Conservation (phyloP, 1,284 basidiomycete species). For the Bjerkandera adusta region DNA sequence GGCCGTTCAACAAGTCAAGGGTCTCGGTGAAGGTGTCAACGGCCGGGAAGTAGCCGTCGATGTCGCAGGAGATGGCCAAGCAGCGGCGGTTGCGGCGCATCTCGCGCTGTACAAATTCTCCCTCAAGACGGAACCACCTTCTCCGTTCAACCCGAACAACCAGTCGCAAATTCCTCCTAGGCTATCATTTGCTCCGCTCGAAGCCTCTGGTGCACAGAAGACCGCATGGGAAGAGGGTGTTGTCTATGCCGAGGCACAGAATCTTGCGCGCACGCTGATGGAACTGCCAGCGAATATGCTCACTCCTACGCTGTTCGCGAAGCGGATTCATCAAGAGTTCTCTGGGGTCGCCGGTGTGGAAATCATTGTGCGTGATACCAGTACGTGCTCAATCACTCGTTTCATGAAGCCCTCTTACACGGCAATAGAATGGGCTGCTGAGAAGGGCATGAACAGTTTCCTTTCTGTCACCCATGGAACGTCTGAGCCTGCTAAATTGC, state of each 20-base stretch:
- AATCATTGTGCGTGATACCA: constrained; percentile 74
- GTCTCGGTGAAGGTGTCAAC: constrained; percentile 53
- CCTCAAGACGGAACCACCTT: constrained; percentile 69
- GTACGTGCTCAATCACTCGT: constrained; percentile 33
- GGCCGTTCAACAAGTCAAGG: constrained; percentile 63
- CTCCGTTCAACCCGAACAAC: constrained; percentile 54
- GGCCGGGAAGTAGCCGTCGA: constrained; percentile 53
- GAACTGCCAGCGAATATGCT: constrained; percentile 85
- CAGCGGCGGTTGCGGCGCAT: constrained; percentile 79
- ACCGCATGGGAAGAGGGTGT: constrained; percentile 71
- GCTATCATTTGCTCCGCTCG: constrained; percentile 44
- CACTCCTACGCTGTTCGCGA: constrained; percentile 79
- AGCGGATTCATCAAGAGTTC: constrained; percentile 71
- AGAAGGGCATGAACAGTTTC: constrained; percentile 87
- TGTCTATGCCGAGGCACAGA: constrained; percentile 78
- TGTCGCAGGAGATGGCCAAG: constrained; percentile 69
- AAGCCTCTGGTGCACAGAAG: constrained; percentile 27
- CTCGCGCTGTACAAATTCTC: constrained; percentile 74
- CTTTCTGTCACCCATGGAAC: constrained; percentile 86
- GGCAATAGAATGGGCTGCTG: constrained; percentile 68
- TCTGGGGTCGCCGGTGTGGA: constrained; percentile 66
- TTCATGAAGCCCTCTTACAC: constrained; percentile 3
- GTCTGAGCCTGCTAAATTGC: constrained; percentile 80
- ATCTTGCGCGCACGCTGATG: constrained; percentile 83
- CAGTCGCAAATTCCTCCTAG: constrained; percentile 46